Base-by-base conservation (phyloP, 2,329 filamentous ascomycete species). In the Aspergillus ruber region DNA sequence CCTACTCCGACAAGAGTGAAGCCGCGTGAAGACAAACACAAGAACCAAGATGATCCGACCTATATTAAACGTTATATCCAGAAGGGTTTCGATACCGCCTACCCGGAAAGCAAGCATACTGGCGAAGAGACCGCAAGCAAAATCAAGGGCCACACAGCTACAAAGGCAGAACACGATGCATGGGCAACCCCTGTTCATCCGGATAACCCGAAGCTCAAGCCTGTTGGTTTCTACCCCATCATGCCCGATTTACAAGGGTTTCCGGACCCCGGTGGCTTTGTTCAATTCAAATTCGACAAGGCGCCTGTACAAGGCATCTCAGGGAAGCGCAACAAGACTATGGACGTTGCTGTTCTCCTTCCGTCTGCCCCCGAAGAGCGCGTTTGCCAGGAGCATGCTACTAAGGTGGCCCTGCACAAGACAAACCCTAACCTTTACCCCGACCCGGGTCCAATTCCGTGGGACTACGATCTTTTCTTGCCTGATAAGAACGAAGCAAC, bases 71-170 rank as follows among this genome's bases (percentile, higher is more conserved):
- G 80, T 52, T 75, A 79, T 52, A 77, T 83, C 43, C 66, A 78
- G 50, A 84, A 84, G 59, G 80, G 80, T 47, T 85, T 84, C 62
- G 79, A 84, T 60, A 71, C 84, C 47, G 81, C 81, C 10, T 81
- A 84, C 57, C 82, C 82, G 1, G 63, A 74, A 44, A 81, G 81
- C 59, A 78, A 76, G 46, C 78, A 81, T 64, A 74, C 64, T 33
- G 79, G 78, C n/a, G 74, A 76, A 35, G 80, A 83, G 57, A 76
- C 72, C 17, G 64, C 68, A 2, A 73, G 72, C 33, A 74, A 72
- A 18, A 68, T 83, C 27, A 74, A 76, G 41, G 79, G 78, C 32
- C 75, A 80, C 40, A 70, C 75, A 18, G 65, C 75, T 18, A 75
- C 75, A 1, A 72, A 76, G 23, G 73, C 75, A 36, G 81, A 84